Base-by-base conservation (phyloP, 352 stramenopile species). In the Globisporangium cystogenes region DNA sequence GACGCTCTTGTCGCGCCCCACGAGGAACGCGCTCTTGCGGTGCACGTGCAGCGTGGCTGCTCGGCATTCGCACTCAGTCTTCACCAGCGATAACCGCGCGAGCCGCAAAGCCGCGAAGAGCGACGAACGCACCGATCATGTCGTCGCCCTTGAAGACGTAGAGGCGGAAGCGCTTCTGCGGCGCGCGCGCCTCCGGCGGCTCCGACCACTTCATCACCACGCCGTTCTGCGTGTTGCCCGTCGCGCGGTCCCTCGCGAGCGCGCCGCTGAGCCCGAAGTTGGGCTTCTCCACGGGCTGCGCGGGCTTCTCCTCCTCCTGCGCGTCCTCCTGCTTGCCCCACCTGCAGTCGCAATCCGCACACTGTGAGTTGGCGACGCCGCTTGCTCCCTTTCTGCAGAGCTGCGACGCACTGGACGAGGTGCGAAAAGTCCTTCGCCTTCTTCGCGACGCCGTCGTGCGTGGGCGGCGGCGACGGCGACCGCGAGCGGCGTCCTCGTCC, bases 241-340 rank as follows among this genome's bases (percentile, higher is more conserved):
- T 98, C 36, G 72, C 50, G n/a, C 80, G 77, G 70, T 99, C 97
- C 63, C 97, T 97, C 20, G 93, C 91, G 20, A 99, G 78, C 7
- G 96, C 96, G 24, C 97, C 97, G 47, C 92, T 98, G 11, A 99
- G 74, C 0, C 92, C 96, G 69, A 99, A 99, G 68, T 99, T 97
- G 15, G 97, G 86, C 63, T 98, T 98, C 59, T 97, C 72, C 43
- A 90, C 72, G 2, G 74, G 76, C 61, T 73, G 62, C 15, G 59
- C 53, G 3, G 70, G 54, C 45, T 67, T 64, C 14, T 69, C 44
- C 6, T 57, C 58, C 7, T 61, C 55, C 39, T 81, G 65, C 24
- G 85, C 57, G 40, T 87, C 71, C 55, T 88, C 78, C 29, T 80
- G 56, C 62, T 91, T 88, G 10, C 81, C 81, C 81, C 82, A 91